Evolutionary conservation across 2,329 filamentous ascomycete species (phyloP).

Genomic region (Lachnellula cervina): DNA sequence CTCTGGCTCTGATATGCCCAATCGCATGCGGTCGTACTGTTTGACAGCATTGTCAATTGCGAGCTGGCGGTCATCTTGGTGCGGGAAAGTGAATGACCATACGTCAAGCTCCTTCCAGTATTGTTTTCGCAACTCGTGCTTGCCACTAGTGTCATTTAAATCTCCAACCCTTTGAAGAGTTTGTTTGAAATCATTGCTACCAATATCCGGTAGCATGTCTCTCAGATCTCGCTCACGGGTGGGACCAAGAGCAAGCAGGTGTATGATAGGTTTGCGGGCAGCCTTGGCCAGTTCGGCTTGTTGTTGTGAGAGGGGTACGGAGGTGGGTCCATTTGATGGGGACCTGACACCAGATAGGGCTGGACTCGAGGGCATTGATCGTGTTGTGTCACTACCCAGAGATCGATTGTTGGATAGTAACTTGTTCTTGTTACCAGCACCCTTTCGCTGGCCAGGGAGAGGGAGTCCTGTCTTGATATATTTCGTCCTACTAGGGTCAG

Average conservation of each 20-base stretch:
- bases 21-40: slow-evolving; percentile 54
- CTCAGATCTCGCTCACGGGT: slow-evolving; percentile 45
- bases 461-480: slow-evolving; percentile 33
- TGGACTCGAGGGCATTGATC: slow-evolving; percentile 50
- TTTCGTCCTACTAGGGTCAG: slow-evolving; percentile 37
- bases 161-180: slow-evolving; percentile 56
- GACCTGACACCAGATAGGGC: slow-evolving; percentile 51
- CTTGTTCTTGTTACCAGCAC: slow-evolving; percentile 22
- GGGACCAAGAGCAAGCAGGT: slow-evolving; percentile 54
- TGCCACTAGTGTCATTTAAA: slow-evolving; percentile 43
- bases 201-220: slow-evolving; percentile 44
- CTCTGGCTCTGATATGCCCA: slow-evolving; percentile 51
- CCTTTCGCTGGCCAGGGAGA: slow-evolving; percentile 19
- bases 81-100: slow-evolving; percentile 55
- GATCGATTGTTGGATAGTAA: slow-evolving; percentile 23
- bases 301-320: slow-evolving; percentile 47
- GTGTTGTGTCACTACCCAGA: slow-evolving; percentile 19
- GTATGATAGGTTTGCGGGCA: slow-evolving; percentile 49
- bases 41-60: slow-evolving; percentile 58
- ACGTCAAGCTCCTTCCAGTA: slow-evolving; percentile 62
- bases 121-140: slow-evolving; percentile 51
- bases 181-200: slow-evolving; percentile 47
- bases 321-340: slow-evolving; percentile 46
- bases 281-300: slow-evolving; percentile 50
- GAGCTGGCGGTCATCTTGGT: slow-evolving; percentile 50